Base-by-base conservation (phyloP, 2,329 filamentous ascomycete species). In the Macroventuria anomochaeta region DNA sequence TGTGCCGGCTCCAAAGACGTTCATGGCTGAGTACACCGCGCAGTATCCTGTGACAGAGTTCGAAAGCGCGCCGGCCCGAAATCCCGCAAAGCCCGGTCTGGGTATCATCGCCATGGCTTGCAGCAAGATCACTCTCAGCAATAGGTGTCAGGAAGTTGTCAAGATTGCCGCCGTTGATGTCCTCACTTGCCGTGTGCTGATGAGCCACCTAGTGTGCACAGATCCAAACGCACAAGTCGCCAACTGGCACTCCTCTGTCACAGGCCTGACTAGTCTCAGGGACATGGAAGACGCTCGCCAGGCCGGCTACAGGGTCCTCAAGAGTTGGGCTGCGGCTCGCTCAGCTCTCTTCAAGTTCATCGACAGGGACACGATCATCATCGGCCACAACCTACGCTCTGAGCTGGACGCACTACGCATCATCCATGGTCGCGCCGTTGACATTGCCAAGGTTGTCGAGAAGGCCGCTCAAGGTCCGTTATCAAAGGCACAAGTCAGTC, bases 381-480 rank as follows among this genome's bases (percentile, higher is more conserved):
- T 75, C 5, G 72, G 72, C 17, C 59, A 70, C 40, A 70, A 73
- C 44, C 54, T 75, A 17, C 71, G 71, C 12, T 53, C 58, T 2
- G 70, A 73, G 23, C 59, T 74, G 4, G 71, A 74, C 47, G 59
- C 62, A 2, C 58, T 75, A n/a, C 65, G 72, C 5, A 69, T 75
- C 56, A 58, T 68, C 5, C 71, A 75, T 43, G 72, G 71, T 15
- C 67, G 70, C 10, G 66, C 63, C 7, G 58, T 75, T 7, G 72
- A 75, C 31, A 50, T 72, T 13, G 62, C 55, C 31, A 72, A 68
- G 46, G 39, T 65, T n/a, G 50, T 69, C 8, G 68, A 74, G 53
- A 72, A 70, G 38, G 69, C 67, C n/a, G 71, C 71, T 2, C 51
- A 61, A n/a, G 69, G 68, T 13, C 65, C 67, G 3, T 47, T 75